Evolutionary conservation across 1,284 basidiomycete genomes (phyloP), one percentile per base, ranked within the genome.

Genomic region (Malassezia vespertilionis): DNA sequence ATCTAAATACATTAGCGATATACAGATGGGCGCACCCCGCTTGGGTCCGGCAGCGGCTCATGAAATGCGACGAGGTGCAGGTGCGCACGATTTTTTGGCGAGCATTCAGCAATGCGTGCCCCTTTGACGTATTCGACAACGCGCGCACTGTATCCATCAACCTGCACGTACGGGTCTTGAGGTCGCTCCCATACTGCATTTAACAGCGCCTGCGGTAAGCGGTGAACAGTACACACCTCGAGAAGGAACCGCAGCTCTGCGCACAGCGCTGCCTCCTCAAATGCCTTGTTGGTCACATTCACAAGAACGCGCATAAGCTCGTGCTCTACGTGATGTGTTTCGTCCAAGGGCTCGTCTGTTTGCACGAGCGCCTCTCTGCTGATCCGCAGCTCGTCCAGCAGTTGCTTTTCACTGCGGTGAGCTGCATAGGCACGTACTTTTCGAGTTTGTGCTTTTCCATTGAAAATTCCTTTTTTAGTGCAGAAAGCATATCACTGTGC

Each of bases 61-160:
- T 51, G 48, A 28, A 40, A 51, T 2, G 48, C 42, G 7, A 51
- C 38, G 18, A 51, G 42, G 3, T 43, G 36, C 24, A 51, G 10
- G 7, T 5, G 24, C 8, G 12, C 21, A 11, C 37, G 7, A 12
- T 39, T 27, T 4, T 27, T 4, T 5, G 44, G 44, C 18, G 44
- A 43, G 3, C 24, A 2, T 11, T 40, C 42, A 11, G 33, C 38
- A 14, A 45, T 18, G 14, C 24, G 17, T 12, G 48, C 34, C 14
- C 35, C 22, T 14, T 30, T 32, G 15, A 51, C 12, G 31, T 35
- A 45, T 1, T 20, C 24, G 20, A 40, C 30, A 5, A 51, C 48
- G 4, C 9, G 11, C 0, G 36, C 15, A 21, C 38, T 33, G 17
- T 22, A 32, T 11, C 28, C 34, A 9, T 30, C 14, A 4, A 24